phyloP scores from a whole-genome alignment of 2,329 filamentous ascomycete species.

The Nemania bipapillata region DNA sequence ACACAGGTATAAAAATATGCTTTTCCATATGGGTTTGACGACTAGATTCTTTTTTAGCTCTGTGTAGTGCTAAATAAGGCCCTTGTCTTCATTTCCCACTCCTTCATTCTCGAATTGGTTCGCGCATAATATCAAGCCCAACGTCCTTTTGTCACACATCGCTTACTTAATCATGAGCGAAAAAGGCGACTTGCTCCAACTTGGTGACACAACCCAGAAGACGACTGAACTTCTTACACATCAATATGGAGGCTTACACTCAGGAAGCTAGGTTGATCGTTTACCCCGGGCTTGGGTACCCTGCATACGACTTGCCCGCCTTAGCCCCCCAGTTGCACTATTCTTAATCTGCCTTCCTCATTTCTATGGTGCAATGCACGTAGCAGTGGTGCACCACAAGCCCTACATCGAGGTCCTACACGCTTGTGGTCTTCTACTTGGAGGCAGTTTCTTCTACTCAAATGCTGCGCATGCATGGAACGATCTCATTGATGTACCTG shows the following conservation, averaged over 20 bases:
- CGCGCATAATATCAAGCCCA: too few species aligned
- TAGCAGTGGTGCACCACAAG: slow-evolving; percentile 41
- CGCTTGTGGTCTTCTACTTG: slow-evolving; percentile 39
- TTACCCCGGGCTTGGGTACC: slow-evolving; percentile 51
- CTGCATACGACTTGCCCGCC: slow-evolving; percentile 50
- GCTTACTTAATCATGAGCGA: too few species aligned
- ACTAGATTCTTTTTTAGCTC: too few species aligned
- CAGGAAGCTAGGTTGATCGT: slow-evolving; percentile 48
- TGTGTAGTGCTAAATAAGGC: too few species aligned
- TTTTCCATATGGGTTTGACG: too few species aligned
- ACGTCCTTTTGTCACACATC: too few species aligned
- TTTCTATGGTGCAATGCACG: slow-evolving; percentile 49
- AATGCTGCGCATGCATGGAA: slow-evolving; percentile 54
- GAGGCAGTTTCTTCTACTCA: slow-evolving; percentile 50
- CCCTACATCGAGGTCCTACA: slow-evolving; percentile 38
- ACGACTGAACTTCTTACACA: too few species aligned
- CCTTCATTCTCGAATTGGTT: too few species aligned
- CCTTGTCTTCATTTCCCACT: too few species aligned
- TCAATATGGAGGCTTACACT: slow-evolving; percentile 51
- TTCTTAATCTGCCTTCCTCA: slow-evolving; percentile 52
- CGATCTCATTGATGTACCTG: slow-evolving; percentile 52
- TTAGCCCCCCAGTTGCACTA: slow-evolving; percentile 49
- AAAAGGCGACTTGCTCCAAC: too few species aligned
- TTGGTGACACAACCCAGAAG: too few species aligned
- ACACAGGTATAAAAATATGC: too few species aligned